Conservation (phyloP, 1,139 yeast species). For the Zygosaccharomyces pseudobailii region DNA sequence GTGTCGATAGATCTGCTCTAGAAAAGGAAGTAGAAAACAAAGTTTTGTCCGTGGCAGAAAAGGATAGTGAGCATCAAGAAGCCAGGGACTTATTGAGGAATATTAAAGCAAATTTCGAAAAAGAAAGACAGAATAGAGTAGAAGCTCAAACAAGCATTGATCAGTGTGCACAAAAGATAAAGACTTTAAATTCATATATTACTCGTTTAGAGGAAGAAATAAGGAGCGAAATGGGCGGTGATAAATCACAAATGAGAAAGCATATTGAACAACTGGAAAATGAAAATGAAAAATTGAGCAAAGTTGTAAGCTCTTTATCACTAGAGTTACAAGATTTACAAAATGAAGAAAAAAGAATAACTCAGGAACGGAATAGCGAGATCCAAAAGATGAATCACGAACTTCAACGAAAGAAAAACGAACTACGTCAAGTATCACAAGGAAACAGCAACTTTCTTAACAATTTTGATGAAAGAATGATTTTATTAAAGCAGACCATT, state of each 20-base stretch:
- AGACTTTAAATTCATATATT: constrained; percentile 38
- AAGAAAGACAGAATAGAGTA: constrained; percentile 24
- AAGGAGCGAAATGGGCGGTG: constrained; percentile 30
- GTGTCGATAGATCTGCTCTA: constrained; percentile 16
- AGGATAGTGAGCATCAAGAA: constrained; percentile 24
- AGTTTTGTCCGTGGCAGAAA: constrained; percentile 21
- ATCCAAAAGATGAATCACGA: constrained; percentile 12
- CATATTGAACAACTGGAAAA: constrained; percentile 16
- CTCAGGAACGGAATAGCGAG: constrained; percentile 14
- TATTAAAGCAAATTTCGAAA: constrained; percentile 19
- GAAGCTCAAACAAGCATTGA: constrained; percentile 34
- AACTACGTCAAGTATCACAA: constrained; percentile 15
- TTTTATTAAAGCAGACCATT: constrained; percentile 42
- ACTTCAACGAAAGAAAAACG: constrained; percentile 15
- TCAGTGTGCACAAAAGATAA: constrained; percentile 33
- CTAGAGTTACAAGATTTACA: constrained; percentile 18
- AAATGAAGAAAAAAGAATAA: constrained; percentile 14
- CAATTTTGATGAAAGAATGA: constrained; percentile 49
- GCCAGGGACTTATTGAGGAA: constrained; percentile 24
- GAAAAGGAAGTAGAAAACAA: constrained; percentile 28
- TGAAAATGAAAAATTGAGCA: constrained; percentile 14
- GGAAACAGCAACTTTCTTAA: constrained; percentile 25
- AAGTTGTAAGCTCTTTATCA: constrained; percentile 15
- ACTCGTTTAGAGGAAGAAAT: constrained; percentile 37
- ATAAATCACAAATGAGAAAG: constrained; percentile 22